Evolutionary conservation across 202 grass and related monocot genomes (phyloP).

Genomic region (Musa balbisiana): DNA sequence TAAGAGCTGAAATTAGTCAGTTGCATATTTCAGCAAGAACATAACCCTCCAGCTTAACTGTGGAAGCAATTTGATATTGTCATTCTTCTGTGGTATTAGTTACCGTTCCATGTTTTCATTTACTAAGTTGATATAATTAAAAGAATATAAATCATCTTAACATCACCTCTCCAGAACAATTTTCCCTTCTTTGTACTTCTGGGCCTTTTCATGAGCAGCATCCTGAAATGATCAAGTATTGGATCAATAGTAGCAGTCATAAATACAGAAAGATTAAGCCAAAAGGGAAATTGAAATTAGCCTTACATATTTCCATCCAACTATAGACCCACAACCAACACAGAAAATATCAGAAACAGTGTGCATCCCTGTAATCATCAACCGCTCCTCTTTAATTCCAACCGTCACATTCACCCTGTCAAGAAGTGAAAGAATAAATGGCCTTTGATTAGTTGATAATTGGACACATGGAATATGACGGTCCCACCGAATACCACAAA

Average conservation of each 20-base stretch:
- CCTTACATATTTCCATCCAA: conserved; percentile 54
- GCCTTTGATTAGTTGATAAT: not conserved
- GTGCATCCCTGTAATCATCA: conserved; percentile 50
- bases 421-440: not conserved
- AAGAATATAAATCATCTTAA: conserved; percentile 2
- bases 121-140: not conserved
- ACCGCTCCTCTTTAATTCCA: conserved; percentile 34
- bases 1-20: conserved; percentile 14
- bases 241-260: not conserved
- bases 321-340: conserved; percentile 37
- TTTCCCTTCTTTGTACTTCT: conserved; percentile 99
- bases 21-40: not conserved
- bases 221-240: conserved; percentile 35
- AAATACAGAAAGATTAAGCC: not conserved
- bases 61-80: too few species aligned
- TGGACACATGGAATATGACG: not conserved
- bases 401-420: conserved; percentile 33
- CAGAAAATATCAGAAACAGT: conserved; percentile 54
- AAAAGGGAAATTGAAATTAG: not conserved
- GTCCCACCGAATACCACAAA: too few species aligned
- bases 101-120: not conserved
- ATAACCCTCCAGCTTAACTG: not conserved
- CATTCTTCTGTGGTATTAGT: not conserved
- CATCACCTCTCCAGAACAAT: conserved; percentile 84
- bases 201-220: conserved; percentile 54